Evolutionary conservation across 805 yeast species (phyloP), one percentile per base, ranked within the genome.

Genomic region (Diddensiella santjacobensis): DNA sequence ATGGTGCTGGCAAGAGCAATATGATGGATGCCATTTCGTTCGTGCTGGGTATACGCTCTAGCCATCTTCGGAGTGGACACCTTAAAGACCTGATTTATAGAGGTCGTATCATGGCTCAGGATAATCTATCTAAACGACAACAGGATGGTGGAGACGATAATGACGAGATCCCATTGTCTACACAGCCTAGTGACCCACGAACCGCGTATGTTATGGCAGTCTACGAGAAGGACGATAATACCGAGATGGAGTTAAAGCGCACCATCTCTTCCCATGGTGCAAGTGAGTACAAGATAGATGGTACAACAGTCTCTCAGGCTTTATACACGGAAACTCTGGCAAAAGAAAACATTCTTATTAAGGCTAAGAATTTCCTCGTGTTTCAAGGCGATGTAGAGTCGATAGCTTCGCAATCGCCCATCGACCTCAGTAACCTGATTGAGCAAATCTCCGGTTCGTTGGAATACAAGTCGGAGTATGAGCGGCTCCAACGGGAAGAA

Each of bases 11-110:
- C 4, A 93, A 93, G 69, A 86, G 96, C 37, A 93, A 93, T 62
- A 85, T 93, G 81, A 90, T 93, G 85, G 99, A 93, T 64, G 97
- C 99, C 30, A 84, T 93, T 40, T 84, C 96, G 18, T 93, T 93
- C 65, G 98, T 91, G 5, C 73, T 93, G 31, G 99, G 99, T 22
- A 81, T 91, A 42, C 73, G 84, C 57, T 77, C 88, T 18, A 68
- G 74, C 15, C 90, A 86, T 48, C 71, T 93, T 50, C 77, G 99
- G 58, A 87, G 96, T 1, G 70, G 74, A 10, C 78, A 79, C 47
- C 65, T 88, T 59, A 78, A 75, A 43, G 97, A 91, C 56, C 73
- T 93, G 61, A 79, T 91, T 1, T 88, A 88, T 62, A 74, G 96
- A 56, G 96, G 95, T 1, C 66, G 81, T 22, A 57, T 75, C 15